A percentile compares a stretch with the other conserved stretches of the same genome.
phyloP scores from a whole-genome alignment of 345 rosid species.

The Sonneratia caseolaris region DNA sequence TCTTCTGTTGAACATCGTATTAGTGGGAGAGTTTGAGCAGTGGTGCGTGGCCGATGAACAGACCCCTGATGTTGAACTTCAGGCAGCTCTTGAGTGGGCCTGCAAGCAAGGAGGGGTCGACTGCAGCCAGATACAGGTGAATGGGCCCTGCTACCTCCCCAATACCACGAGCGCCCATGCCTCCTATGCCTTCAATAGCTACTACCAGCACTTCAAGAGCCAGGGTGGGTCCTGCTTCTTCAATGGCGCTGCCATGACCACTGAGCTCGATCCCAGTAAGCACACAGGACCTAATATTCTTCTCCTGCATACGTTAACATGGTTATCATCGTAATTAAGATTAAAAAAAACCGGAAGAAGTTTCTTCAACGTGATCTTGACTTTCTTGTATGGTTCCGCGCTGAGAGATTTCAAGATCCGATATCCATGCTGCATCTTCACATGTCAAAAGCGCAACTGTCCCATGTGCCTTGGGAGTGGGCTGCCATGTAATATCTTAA shows the following conservation, averaged over 20 bases:
- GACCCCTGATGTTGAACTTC: conserved; percentile 56
- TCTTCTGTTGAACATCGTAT: not conserved
- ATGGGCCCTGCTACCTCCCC: conserved; percentile 60
- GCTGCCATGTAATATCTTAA: no score
- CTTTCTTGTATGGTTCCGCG: no score
- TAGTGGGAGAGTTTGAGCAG: conserved; percentile 50
- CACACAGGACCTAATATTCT: not conserved
- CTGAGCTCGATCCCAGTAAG: conserved; percentile 76
- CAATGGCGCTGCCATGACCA: conserved; percentile 63
- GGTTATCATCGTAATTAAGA: not conserved
- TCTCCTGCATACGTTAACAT: not conserved
- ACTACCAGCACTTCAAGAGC: conserved; percentile 52
- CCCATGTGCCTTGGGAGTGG: conserved; percentile 5
- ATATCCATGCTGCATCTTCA: not conserved
- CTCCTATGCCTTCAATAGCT: conserved; percentile 70
- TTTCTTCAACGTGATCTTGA: not conserved
- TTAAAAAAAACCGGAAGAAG: not conserved
- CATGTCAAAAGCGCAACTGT: not conserved
- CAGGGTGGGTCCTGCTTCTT: conserved; percentile 74
- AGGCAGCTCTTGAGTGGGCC: conserved; percentile 62
- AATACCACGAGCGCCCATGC: conserved; percentile 61
- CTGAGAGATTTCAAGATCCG: not conserved
- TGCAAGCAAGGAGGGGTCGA: conserved; percentile 57
- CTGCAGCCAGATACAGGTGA: conserved; percentile 44
- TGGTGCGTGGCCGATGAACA: conserved; percentile 82